Conservation (phyloP, 805 yeast species). For the Alloascoidea africana region DNA sequence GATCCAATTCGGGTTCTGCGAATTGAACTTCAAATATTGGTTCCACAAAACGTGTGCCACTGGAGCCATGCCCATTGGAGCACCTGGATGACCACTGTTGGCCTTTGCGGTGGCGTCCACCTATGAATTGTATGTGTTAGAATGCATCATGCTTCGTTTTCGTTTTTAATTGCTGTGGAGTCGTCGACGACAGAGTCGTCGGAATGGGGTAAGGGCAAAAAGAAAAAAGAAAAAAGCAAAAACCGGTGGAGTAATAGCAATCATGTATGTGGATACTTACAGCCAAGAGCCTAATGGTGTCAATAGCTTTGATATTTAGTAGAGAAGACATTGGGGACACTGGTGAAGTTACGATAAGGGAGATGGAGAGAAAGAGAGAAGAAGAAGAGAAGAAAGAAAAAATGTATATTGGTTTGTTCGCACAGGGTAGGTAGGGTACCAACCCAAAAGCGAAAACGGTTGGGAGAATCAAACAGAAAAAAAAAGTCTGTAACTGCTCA, state of each 20-base stretch:
- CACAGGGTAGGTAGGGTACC: no score
- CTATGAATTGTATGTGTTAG: slow-evolving; percentile 8
- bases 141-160: slow-evolving; percentile 1
- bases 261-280: slow-evolving; percentile 17
- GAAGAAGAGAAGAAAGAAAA: slow-evolving; percentile 9
- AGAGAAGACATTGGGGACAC: slow-evolving; percentile 12
- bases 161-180: no score
- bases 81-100: slow-evolving; percentile 98
- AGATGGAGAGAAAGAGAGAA: slow-evolving; percentile 3
- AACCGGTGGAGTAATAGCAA: slow-evolving; percentile 4
- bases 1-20: slow-evolving; percentile 83
- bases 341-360: slow-evolving; percentile 8
- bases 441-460: no score
- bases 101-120: slow-evolving; percentile 80
- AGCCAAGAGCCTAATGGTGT: slow-evolving; percentile 80
- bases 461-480: no score
- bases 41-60: slow-evolving; percentile 77
- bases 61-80: slow-evolving; percentile 96
- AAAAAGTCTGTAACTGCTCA: no score
- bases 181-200: neutral
- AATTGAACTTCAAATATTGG: slow-evolving; percentile 70
- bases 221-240: slow-evolving; percentile 4
- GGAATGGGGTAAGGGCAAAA: slow-evolving; percentile 2
- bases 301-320: slow-evolving; percentile 61
- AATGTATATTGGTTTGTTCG: no score